A percentile compares a stretch with the other conserved stretches of the same genome.
These are phyloP conservation scores for Microthyrium microscopicum DNA, from an alignment of 2,329 filamentous ascomycete genomes.

Conservation along the genomic window DNA sequence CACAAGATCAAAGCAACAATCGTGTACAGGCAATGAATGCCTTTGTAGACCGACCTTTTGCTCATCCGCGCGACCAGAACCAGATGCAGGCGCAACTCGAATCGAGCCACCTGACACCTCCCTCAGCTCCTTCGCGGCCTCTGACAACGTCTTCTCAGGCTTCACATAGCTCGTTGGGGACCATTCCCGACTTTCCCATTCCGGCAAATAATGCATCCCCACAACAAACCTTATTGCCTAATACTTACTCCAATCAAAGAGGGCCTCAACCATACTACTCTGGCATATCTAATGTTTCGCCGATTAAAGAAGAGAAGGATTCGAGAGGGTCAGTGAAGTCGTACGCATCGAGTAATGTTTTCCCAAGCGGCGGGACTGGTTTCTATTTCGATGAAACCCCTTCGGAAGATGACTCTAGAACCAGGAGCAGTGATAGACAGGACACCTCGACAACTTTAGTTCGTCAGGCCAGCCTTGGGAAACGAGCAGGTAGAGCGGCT, in stretches of 20 bases:
- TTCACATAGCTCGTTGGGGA: constrained; percentile 23
- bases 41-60: no score
- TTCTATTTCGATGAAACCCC: constrained; percentile 21
- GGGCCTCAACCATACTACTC: constrained; percentile 33
- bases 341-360: constrained; percentile 32
- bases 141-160: constrained; percentile 21
- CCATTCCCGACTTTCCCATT: constrained; percentile 25
- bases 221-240: constrained; percentile 18
- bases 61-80: no score
- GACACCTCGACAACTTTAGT: no score
- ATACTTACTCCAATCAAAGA: constrained; percentile 22
- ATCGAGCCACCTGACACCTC: no score
- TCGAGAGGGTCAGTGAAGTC: constrained; percentile 25
- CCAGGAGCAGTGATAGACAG: constrained; percentile 18
- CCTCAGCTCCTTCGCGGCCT: constrained; percentile 16
- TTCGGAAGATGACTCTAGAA: constrained; percentile 20
- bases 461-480: constrained; percentile 31
- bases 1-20: no score
- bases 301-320: constrained; percentile 32
- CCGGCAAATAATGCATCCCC: constrained; percentile 13
- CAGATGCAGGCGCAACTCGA: no score
- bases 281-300: constrained; percentile 29
- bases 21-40: no score
- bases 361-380: constrained; percentile 24
- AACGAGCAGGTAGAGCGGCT: constrained; percentile 19